phyloP scores from a whole-genome alignment of 352 stramenopile species.

The Pythium oligandrum region DNA sequence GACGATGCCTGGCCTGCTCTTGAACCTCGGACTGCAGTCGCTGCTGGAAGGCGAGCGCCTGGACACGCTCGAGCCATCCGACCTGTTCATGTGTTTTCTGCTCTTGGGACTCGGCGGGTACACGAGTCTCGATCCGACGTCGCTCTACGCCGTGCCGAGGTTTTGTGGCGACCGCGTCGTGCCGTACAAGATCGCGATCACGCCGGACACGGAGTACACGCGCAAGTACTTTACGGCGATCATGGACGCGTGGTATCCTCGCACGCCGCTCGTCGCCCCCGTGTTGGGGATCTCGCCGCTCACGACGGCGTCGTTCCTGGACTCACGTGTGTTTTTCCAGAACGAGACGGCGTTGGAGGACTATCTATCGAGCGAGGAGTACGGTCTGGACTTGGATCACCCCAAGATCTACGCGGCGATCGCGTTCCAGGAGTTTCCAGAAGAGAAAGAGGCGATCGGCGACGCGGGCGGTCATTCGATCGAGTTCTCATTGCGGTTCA shows the following conservation, averaged over 20 bases:
- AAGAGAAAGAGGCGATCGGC: conserved; percentile 26
- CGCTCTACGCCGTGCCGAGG: conserved; percentile 35
- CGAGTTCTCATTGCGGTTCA: conserved; percentile 62
- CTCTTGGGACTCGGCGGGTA: conserved; percentile 50
- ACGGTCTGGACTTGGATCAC: conserved; percentile 35
- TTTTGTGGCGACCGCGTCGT: conserved; percentile 50
- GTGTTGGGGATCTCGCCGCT: conserved; percentile 37
- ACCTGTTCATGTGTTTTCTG: conserved; percentile 35
- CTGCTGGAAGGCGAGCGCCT: conserved; percentile 41
- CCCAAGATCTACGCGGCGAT: conserved; percentile 72
- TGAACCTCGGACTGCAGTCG: conserved; percentile 44
- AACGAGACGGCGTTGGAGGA: conserved; percentile 44
- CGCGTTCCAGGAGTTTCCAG: conserved; percentile 49
- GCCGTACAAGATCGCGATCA: conserved; percentile 71
- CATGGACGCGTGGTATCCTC: conserved; percentile 56
- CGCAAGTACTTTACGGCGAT: conserved; percentile 45
- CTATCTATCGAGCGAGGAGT: conserved; percentile 47
- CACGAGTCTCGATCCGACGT: conserved; percentile 31
- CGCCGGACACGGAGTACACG: conserved; percentile 63
- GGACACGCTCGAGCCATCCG: conserved; percentile 29
- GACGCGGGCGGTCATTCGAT: conserved; percentile 30
- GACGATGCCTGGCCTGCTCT: conserved; percentile 53
- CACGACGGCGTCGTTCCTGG: conserved; percentile 42
- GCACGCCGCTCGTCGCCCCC: conserved; percentile 34
- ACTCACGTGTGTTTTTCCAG: conserved; percentile 57